Conservation (phyloP, 1,139 yeast genomes). For the Saccharomyces hybrid region DNA sequence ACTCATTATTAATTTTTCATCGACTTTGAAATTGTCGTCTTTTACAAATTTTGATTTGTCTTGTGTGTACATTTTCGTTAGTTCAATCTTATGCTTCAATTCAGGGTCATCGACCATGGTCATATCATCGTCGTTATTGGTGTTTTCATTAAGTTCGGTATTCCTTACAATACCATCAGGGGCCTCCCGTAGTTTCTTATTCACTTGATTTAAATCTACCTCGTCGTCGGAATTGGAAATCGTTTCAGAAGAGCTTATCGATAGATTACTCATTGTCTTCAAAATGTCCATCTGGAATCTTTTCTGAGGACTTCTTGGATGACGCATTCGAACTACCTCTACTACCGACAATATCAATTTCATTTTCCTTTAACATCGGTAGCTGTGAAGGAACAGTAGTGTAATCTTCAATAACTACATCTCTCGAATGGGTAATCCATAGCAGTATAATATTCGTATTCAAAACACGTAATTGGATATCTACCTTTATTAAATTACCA, state of each 20-base stretch:
- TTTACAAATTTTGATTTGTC: constrained; percentile 27
- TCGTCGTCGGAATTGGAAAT: constrained; percentile 41
- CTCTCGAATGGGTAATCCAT: too few relatives aligned
- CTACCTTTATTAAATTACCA: too few relatives aligned
- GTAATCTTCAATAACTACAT: too few relatives aligned
- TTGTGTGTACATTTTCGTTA: constrained; percentile 22
- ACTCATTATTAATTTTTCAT: constrained; percentile 11
- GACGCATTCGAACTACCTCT: too few relatives aligned
- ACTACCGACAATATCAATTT: too few relatives aligned
- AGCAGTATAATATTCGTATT: too few relatives aligned
- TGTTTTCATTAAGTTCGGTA: background rate
- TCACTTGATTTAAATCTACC: constrained; percentile 27
- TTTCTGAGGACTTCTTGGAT: too few relatives aligned
- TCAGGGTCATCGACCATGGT: constrained; percentile 16
- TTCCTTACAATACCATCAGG: background rate
- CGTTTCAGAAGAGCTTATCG: constrained; percentile 68
- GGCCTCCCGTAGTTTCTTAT: constrained; percentile 3
- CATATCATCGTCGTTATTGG: background rate
- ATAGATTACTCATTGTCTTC: constrained; percentile 22
- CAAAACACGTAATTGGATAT: too few relatives aligned
- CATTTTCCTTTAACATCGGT: too few relatives aligned
- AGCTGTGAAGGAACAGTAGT: too few relatives aligned
- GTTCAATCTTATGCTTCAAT: constrained; percentile 18
- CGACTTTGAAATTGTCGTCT: constrained; percentile 27
- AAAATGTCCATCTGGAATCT: background rate